A percentile compares a stretch with the other conserved stretches of the same genome.
These are phyloP conservation scores for Auriscalpium microsporum DNA, from an alignment of 768 basidiomycete species.

Conservation along the genomic window DNA sequence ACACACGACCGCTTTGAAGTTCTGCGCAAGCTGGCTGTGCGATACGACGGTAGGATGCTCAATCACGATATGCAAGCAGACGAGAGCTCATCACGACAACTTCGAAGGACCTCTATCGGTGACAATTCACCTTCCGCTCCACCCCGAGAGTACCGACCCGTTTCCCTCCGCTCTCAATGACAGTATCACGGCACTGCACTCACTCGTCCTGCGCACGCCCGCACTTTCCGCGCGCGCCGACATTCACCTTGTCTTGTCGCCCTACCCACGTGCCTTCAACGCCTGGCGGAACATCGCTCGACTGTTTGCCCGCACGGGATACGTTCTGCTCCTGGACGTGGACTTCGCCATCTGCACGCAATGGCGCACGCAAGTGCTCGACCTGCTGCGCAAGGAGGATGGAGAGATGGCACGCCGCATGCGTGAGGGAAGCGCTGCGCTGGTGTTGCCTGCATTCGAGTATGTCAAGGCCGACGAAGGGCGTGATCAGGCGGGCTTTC, in stretches of 20 bases:
- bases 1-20: constrained; percentile 73
- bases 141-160: constrained; percentile 31
- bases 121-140: constrained; percentile 64
- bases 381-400: constrained; percentile 3
- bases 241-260: constrained; percentile 78
- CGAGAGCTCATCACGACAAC: neutral
- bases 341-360: constrained; percentile 83
- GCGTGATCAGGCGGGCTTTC: constrained; percentile 48
- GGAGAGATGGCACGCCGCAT: constrained; percentile 35
- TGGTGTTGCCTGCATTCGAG: constrained; percentile 85
- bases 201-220: constrained; percentile 57
- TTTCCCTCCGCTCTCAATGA: constrained; percentile 22
- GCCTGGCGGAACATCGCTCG: constrained; percentile 85
- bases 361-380: constrained; percentile 51
- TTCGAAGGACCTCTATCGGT: constrained; percentile 73
- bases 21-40: constrained; percentile 60
- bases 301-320: constrained; percentile 74
- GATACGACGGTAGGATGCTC: constrained; percentile 55
- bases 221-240: constrained; percentile 66
- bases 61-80: neutral
- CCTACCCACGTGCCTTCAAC: constrained; percentile 57
- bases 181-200: constrained; percentile 55
- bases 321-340: constrained; percentile 86
- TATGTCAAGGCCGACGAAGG: constrained; percentile 61
- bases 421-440: constrained; percentile 51